Evolutionary conservation across 495 filamentous ascomycete species (phyloP).

Genomic region (Sphaerosporella brunnea): DNA sequence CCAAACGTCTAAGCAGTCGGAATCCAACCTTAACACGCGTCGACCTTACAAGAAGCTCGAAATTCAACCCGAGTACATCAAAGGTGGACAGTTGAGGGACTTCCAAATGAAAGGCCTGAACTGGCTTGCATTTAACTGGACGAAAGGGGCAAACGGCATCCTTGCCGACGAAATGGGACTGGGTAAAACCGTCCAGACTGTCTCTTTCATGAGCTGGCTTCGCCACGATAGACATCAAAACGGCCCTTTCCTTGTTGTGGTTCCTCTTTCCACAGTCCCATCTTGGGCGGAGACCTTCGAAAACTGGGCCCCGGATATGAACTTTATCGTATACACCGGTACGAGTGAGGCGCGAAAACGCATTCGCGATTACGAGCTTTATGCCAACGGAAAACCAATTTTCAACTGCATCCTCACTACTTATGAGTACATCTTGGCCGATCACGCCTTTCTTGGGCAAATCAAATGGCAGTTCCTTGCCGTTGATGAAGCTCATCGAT

Average conservation of each 20-base stretch:
- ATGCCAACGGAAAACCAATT: conserved; percentile 66
- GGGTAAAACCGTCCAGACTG: conserved; percentile 95
- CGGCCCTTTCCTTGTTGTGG: conserved; percentile 88
- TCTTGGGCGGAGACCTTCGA: conserved; percentile 98
- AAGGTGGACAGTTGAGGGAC: conserved; percentile 68
- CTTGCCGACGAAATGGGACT: conserved; percentile 97
- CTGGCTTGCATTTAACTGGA: conserved; percentile 91
- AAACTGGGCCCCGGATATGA: conserved; percentile 85
- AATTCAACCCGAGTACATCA: conserved; percentile 68
- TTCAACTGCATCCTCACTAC: conserved; percentile 93
- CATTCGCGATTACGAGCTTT: conserved; percentile 73
- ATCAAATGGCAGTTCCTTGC: conserved; percentile 97
- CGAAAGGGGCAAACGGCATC: conserved; percentile 76
- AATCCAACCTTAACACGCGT: conserved; percentile 58
- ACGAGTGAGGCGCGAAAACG: conserved; percentile 62
- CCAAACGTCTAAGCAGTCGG: conserved; percentile 54
- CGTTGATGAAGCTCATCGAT: conserved; percentile 87
- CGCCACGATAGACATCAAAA: conserved; percentile 79
- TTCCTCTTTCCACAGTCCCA: conserved; percentile 86
- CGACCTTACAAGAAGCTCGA: conserved; percentile 50
- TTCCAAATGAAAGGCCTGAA: conserved; percentile 92
- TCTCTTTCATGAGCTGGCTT: conserved; percentile 89
- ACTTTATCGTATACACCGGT: conserved; percentile 93
- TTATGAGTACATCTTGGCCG: conserved; percentile 79
- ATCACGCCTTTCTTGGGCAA: conserved; percentile 56